Evolutionary conservation across 2,329 filamentous ascomycete genomes (phyloP).

Genomic region (Aspergillus clavatus): DNA sequence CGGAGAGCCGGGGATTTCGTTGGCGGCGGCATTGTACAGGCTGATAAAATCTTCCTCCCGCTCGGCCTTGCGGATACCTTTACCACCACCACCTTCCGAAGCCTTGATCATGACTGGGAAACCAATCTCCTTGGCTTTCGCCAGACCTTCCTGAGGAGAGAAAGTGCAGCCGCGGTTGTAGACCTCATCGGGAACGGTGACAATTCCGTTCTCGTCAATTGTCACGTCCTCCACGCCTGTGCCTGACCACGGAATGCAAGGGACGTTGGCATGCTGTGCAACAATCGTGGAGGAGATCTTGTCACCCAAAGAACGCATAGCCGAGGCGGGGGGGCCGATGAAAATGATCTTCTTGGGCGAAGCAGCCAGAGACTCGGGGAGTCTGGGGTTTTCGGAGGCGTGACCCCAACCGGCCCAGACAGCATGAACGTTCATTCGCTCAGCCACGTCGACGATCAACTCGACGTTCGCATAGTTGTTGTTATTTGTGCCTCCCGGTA

Average conservation of each 20-base stretch:
- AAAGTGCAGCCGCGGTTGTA: conserved; percentile 89
- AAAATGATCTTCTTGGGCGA: conserved; percentile 99
- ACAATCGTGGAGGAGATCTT: conserved; percentile 99
- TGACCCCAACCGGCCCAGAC: conserved; percentile 99
- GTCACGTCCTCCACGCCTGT: conserved; percentile 79
- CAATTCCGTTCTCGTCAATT: conserved; percentile 76
- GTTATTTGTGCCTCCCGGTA: conserved; percentile 98
- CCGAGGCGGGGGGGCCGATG: conserved; percentile 94
- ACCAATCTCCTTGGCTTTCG: conserved; percentile 81
- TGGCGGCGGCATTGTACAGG: conserved; percentile 92
- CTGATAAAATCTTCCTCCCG: conserved; percentile 76
- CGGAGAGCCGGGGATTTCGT: conserved; percentile 94
- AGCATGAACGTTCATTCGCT: conserved; percentile 96
- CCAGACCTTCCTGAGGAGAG: conserved; percentile 83
- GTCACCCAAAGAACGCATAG: conserved; percentile 98
- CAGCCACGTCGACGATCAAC: conserved; percentile 95
- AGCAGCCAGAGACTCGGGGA: conserved; percentile 91
- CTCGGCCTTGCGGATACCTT: conserved; percentile 95
- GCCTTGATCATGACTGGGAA: conserved; percentile 99
- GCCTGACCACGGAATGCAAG: conserved; percentile 99
- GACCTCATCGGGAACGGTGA: conserved; percentile 79
- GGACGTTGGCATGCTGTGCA: conserved; percentile 90
- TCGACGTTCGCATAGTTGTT: conserved; percentile 99
- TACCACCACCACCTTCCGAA: conserved; percentile 98
- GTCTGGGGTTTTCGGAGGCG: conserved; percentile 95